Percentiles rank a stretch among this genome's conserved stretches.
Conservation (phyloP, 2,329 filamentous ascomycete species). For the Ophiosphaerella korrae region DNA sequence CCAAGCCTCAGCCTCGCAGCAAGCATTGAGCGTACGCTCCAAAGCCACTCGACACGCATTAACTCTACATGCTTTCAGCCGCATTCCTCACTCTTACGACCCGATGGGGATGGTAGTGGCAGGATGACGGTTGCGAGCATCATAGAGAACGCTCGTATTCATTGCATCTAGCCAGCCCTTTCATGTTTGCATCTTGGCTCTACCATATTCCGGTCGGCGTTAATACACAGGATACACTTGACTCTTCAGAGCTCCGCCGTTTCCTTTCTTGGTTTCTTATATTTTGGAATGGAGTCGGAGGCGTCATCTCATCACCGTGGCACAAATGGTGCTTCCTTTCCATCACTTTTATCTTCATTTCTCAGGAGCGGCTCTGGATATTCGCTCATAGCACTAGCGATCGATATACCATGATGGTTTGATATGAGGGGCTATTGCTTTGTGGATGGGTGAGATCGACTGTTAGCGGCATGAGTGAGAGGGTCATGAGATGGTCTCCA, state of each 20-base stretch:
- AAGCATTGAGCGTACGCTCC: conserved; percentile 5
- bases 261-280: conserved; percentile 29
- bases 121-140: background rate
- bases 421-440: conserved; percentile 36
- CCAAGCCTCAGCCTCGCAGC: conserved; percentile 24
- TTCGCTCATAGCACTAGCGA: conserved; percentile 39
- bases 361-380: conserved; percentile 45
- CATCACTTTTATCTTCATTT: conserved; percentile 42
- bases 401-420: conserved; percentile 37
- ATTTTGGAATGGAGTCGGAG: conserved; percentile 32
- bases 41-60: background rate
- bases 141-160: conserved; percentile 15
- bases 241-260: conserved; percentile 25
- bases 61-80: background rate
- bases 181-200: conserved; percentile 45
- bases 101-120: background rate
- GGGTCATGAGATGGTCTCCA: conserved; percentile 8
- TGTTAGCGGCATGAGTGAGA: conserved; percentile 11
- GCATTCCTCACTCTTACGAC: too few relatives aligned
- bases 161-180: conserved; percentile 29
- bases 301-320: conserved; percentile 33
- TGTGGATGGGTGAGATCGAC: conserved; percentile 17
- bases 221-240: conserved; percentile 42
- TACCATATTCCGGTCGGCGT: conserved; percentile 40
- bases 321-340: conserved; percentile 29